Base-by-base conservation (phyloP, 192 early-diverging fungal species). In the Dimargaris verticillata region DNA sequence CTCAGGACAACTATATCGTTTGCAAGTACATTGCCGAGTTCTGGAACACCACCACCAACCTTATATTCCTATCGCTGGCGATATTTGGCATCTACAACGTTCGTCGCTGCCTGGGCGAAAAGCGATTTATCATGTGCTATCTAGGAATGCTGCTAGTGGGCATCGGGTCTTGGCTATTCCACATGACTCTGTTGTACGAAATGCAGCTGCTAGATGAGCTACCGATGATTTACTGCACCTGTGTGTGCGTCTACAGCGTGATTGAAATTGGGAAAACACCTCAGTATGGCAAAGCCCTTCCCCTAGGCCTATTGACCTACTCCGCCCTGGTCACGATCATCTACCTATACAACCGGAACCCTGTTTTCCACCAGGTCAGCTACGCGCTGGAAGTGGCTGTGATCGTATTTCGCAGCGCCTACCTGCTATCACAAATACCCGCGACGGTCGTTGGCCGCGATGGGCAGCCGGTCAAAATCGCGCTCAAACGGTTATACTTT, bases 191-290 rank as follows among this genome's bases (percentile, higher is more conserved):
- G 42, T 67, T 74, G 53, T 86, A 80, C 61, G 68, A 76, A 64
- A 78, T 79, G 77, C 87, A 89, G 66, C 74, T 89, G 51, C 66
- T 80, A 59, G 88, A 91, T 69, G 88, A 91, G 69, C 68, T 91
- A 28, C 88, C 88, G 45, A 91, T 84, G 80, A 73, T 80, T 45
- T 83, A 83, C 65, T 73, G 69, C 46, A 72, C 76, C 20, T 74
- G 79, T 53, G 64, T 80, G n/a, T 72, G 78, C 50, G 66, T 66
- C 5, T 76, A 69, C 60, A 72, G 71, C 58, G 80, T 69, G 28
- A 67, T 81, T 28, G 71, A 74, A 47, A 74, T 72, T 18, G 67
- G 74, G 60, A 65, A 55, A 47, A 75, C 75, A 55, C 68, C 61
- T 0, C 72, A 68, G 28, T 68, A 68, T 5, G 72, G 71, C 24